Conservation (phyloP, 495 filamentous ascomycete genomes). For the Pyrenula massariospora region DNA sequence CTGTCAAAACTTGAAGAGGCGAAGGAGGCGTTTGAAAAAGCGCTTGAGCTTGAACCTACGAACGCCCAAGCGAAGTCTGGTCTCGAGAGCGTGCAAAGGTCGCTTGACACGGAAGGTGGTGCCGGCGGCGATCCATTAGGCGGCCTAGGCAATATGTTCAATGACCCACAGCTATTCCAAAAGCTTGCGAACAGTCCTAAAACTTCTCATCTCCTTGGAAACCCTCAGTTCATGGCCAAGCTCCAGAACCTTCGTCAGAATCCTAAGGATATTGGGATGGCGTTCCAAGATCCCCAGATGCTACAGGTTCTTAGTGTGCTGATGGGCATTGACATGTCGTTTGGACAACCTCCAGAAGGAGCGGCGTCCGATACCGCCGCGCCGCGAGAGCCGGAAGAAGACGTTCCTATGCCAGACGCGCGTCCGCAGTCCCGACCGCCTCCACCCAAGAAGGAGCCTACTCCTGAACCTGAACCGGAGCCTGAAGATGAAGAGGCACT, state of each 20-base stretch:
- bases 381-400: constrained; percentile 51
- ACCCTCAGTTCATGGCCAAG: constrained; percentile 81
- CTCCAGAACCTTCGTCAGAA: constrained; percentile 69
- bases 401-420: constrained; percentile 68
- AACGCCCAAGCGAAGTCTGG: constrained; percentile 91
- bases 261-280: constrained; percentile 63
- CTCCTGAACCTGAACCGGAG: constrained; percentile 50
- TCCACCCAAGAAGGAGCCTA: constrained; percentile 46
- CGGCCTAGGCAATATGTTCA: constrained; percentile 84
- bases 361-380: constrained; percentile 23
- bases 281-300: constrained; percentile 83
- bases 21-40: constrained; percentile 80
- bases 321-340: constrained; percentile 88
- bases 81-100: constrained; percentile 67
- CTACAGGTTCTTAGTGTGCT: constrained; percentile 89
- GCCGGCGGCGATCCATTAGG: constrained; percentile 52
- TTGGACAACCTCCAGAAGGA: constrained; percentile 48
- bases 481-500: constrained; percentile 67
- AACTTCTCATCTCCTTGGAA: constrained; percentile 73
- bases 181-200: constrained; percentile 92
- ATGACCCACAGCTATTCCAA: constrained; percentile 74
- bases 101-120: constrained; percentile 69
- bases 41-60: constrained; percentile 77
- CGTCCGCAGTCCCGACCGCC: constrained; percentile 30
- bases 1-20: constrained; percentile 73